Conservation (phyloP, 163 green algal genomes). For the Scenedesmus sp. region DNA sequence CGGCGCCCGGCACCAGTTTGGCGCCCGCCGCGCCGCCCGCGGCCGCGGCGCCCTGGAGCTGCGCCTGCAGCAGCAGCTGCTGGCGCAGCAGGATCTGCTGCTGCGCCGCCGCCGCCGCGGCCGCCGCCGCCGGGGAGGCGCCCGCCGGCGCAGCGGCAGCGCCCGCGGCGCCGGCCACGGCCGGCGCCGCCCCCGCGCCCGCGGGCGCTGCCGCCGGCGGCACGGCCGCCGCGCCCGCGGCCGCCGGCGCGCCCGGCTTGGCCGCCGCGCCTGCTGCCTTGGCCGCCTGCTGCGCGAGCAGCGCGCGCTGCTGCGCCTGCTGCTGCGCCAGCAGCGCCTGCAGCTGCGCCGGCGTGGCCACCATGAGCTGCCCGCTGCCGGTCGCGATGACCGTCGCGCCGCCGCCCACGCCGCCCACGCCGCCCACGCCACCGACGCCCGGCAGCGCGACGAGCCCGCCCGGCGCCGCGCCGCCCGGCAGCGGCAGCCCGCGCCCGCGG, state of each 20-base stretch:
- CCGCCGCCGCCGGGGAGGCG: background rate
- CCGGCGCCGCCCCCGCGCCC: background rate
- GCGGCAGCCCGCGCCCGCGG: no score
- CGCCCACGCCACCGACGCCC: background rate
- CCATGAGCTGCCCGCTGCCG: no score
- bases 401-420: background rate
- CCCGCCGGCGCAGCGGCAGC: background rate
- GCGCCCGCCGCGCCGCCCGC: background rate
- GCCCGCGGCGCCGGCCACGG: background rate
- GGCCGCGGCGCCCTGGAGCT: conserved; percentile 27
- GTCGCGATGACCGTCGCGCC: background rate
- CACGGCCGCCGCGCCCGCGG: background rate
- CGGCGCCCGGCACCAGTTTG: background rate
- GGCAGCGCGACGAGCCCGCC: no score
- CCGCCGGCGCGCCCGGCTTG: background rate
- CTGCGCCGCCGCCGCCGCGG: conserved; percentile 9
- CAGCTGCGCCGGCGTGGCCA: background rate
- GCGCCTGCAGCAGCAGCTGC: conserved; percentile 37
- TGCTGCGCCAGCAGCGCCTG: background rate
- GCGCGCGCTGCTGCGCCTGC: conserved; percentile 23
- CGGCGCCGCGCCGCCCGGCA: no score
- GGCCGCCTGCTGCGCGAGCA: background rate
- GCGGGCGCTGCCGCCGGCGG: conserved; percentile 1
- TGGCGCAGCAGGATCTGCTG: conserved; percentile 33
- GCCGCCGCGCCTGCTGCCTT: background rate